phyloP scores from a whole-genome alignment of 208 protist species.

The Porcisia hertigi region DNA sequence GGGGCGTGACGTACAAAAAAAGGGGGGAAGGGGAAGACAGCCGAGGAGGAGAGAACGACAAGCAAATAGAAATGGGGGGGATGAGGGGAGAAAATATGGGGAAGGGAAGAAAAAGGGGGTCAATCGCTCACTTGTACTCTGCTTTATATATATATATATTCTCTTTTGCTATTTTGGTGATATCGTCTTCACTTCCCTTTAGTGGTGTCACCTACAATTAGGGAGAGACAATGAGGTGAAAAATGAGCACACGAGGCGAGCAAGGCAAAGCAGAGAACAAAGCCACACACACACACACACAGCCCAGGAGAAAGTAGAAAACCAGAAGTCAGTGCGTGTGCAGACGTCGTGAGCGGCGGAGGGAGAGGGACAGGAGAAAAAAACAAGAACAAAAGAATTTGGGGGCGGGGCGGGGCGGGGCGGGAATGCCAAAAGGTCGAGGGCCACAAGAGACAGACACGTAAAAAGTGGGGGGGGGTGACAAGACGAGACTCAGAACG shows the following conservation, averaged over 20 bases:
- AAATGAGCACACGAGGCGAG: conserved; percentile 10
- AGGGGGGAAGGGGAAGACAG: conserved; percentile 1
- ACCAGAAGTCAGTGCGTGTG: neutral
- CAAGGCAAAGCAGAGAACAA: conserved; percentile 8
- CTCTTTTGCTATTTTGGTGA: neutral
- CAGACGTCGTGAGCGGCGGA: neutral
- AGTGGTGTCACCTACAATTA: neutral
- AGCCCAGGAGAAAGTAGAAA: neutral
- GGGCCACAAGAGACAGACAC: too few relatives aligned
- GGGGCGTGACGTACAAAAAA: conserved; percentile 4
- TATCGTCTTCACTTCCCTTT: neutral
- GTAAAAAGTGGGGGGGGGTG: neutral
- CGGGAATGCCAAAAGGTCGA: too few relatives aligned
- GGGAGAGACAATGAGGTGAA: neutral
- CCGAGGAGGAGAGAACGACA: conserved; percentile 4
- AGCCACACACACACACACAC: too few relatives aligned
- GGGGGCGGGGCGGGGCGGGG: too few relatives aligned
- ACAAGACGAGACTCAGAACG: neutral
- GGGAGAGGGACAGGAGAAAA: neutral
- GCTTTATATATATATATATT: neutral
- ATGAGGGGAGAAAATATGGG: neutral
- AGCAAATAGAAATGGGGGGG: neutral
- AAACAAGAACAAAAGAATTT: neutral
- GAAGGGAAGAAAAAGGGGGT: neutral
- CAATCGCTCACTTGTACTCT: neutral